Conservation (phyloP, 2,329 filamentous ascomycete species). For the Aspergillus sp. region DNA sequence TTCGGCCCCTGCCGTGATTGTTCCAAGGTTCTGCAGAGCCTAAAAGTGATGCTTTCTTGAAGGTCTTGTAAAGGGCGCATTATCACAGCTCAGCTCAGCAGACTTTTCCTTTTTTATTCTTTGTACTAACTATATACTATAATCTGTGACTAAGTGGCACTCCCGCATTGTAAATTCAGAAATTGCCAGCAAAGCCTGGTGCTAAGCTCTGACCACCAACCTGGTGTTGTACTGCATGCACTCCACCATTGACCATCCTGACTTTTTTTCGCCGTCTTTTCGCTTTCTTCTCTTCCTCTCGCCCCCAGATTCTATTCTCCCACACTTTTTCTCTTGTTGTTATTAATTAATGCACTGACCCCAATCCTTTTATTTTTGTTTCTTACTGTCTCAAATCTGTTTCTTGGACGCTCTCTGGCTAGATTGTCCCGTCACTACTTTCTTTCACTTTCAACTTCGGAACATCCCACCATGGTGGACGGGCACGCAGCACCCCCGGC, state of each 20-base stretch:
- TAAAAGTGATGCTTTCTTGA: neutral
- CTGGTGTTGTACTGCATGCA: neutral
- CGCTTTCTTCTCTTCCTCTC: neutral
- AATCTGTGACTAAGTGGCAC: neutral
- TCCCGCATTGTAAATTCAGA: neutral
- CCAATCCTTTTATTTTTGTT: neutral
- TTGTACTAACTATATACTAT: neutral
- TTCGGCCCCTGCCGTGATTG: neutral
- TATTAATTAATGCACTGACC: constrained; percentile 5
- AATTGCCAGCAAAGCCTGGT: neutral
- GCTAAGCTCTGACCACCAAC: neutral
- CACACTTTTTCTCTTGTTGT: neutral
- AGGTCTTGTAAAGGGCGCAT: neutral
- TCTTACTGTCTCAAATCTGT: neutral
- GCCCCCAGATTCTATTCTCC: constrained; percentile 3
- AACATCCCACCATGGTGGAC: constrained; percentile 1
- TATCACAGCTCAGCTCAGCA: no score
- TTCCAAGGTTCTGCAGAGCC: constrained; percentile 1
- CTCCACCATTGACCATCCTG: neutral
- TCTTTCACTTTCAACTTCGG: neutral
- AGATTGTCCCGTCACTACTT: constrained; percentile 7
- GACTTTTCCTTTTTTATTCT: neutral
- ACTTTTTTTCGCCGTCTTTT: neutral
- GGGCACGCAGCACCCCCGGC: constrained; percentile 10
- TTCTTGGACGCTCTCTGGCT: constrained; percentile 7